Percentiles rank a stretch among this genome's conserved stretches.
Evolutionary conservation across 164 flowering plant genomes (phyloP).

Genomic region (Warburgia ugandensis): DNA sequence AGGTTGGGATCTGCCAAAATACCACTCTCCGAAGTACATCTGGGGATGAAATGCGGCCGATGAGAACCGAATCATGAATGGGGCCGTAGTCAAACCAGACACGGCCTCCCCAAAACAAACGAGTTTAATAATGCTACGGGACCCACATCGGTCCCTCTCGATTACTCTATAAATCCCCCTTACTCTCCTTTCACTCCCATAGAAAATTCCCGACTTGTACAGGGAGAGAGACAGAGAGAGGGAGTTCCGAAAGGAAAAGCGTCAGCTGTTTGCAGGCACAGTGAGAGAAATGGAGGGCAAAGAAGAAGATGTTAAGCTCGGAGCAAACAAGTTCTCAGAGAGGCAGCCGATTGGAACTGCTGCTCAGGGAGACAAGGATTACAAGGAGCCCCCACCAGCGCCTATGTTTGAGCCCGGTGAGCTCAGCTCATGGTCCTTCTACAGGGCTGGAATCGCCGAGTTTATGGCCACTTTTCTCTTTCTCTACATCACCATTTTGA

Average conservation of each 20-base stretch:
- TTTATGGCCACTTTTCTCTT: conserved; percentile 76
- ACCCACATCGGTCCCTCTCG: too few species aligned
- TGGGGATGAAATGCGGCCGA: too few species aligned
- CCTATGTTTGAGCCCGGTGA: conserved; percentile 47
- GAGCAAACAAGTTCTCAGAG: conserved; percentile 27
- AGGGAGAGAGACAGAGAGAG: background rate
- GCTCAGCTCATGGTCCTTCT: conserved; percentile 60
- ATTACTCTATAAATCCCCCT: too few species aligned
- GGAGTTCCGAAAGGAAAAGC: background rate
- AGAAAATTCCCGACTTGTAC: too few species aligned
- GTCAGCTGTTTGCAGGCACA: too few species aligned
- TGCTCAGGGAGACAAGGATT: conserved; percentile 49
- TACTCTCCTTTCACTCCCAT: too few species aligned
- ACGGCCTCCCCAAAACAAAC: too few species aligned
- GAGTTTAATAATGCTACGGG: too few species aligned
- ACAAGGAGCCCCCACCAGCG: conserved; percentile 45
- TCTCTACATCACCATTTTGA: conserved; percentile 54
- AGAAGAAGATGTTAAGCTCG: conserved; percentile 25
- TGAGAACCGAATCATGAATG: too few species aligned
- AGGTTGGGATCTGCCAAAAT: too few species aligned
- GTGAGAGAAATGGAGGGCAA: conserved; percentile 19
- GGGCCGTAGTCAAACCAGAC: too few species aligned
- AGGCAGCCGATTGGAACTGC: conserved; percentile 37
- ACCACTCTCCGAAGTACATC: too few species aligned
- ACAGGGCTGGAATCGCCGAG: conserved; percentile 88